Evolutionary conservation across 345 rosid genomes (phyloP), one percentile per base, ranked within the genome.

Genomic region (Draba incana): DNA sequence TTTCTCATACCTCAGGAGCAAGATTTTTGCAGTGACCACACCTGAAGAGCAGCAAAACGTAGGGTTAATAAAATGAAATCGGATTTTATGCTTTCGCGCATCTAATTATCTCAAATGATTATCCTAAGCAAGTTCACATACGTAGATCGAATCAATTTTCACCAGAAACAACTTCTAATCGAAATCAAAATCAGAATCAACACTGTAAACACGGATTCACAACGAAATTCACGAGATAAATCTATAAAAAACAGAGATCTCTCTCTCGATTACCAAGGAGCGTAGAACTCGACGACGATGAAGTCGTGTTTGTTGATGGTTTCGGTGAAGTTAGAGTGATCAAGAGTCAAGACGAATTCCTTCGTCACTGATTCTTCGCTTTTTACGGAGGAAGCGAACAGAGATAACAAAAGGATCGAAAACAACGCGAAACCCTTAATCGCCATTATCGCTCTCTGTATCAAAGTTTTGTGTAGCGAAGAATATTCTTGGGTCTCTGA

Each of bases 11-110:
- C 96, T 91, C 89, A 15, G 99, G 99, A 73, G 99, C 95, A 71
- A 94, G 98, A 24, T 75, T 84, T 84, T 86, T 81, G 68, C 99
- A 89, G 81, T 94, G 99, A 2, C 98, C 99, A 62, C 98, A 94
- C 99, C 99, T 91, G 83, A 47, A 59, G 27, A 57, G 4, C 1
- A 15, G 6, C 35, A 43, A 66, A 15, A 61, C 12, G 44, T 51
- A 28, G 13, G 12, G 9, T 59, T 43, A 66, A 12, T 9, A 66
- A 59, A 49, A 38, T 38, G 6, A 57, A 64, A 16, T 10, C 15
- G 8, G 24, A 62, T n/a, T 25, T 15, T 30, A n/a, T n/a, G n/a
- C n/a, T n/a, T n/a, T n/a, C n/a, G n/a, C 2, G 20, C 15, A 63
- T 55, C 57, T 33, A 7, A 64, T 2, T 3, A 3, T 48, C 9